These are phyloP conservation scores for Rhododendron griersonianum DNA, from an alignment of 148 eudicot species.

Conservation along the genomic window DNA sequence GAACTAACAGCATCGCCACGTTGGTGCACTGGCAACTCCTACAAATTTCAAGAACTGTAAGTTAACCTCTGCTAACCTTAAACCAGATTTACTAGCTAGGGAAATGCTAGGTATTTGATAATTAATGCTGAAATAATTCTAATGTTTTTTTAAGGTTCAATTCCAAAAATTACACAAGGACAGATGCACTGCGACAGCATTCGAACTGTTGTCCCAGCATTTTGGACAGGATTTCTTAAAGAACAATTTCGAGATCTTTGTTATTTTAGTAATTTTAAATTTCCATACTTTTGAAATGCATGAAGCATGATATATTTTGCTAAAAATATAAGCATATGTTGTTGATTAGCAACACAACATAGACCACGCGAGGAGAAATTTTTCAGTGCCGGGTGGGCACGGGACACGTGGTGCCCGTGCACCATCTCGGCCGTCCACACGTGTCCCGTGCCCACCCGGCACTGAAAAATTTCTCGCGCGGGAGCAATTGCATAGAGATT, in stretches of 20 bases:
- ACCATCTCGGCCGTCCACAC: too few relatives aligned
- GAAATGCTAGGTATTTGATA: not conserved
- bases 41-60: not conserved
- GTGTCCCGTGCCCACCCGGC: too few relatives aligned
- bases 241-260: not conserved
- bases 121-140: not conserved
- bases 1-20: conserved; percentile 80
- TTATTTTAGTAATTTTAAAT: not conserved
- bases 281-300: not conserved
- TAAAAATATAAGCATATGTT: not conserved
- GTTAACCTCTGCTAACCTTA: not conserved
- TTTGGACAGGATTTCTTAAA: not conserved
- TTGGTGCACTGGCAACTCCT: conserved; percentile 72
- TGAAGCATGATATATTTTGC: not conserved
- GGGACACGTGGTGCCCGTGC: too few relatives aligned
- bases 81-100: not conserved
- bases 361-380: not conserved
- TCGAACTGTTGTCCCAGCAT: not conserved
- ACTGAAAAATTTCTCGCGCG: too few relatives aligned
- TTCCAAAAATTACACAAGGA: not conserved
- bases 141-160: not conserved
- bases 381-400: too few relatives aligned
- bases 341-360: not conserved
- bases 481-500: not conserved
- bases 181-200: not conserved